Evolutionary conservation across 139 green algal species (phyloP), one percentile per base, ranked within the genome.

Genomic region (Haematococcus lacustris): DNA sequence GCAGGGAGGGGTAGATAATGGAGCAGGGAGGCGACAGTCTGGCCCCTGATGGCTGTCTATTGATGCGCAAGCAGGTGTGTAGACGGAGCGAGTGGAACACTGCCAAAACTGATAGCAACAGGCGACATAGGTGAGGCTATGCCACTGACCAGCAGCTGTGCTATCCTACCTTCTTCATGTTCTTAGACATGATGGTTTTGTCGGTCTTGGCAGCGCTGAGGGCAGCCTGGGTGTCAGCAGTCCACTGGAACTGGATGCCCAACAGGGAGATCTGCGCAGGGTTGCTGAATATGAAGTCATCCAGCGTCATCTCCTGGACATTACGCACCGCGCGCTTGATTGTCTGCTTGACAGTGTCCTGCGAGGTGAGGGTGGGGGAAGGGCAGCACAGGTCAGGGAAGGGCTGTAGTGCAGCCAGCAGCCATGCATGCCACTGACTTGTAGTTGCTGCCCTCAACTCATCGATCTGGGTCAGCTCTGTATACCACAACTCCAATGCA

Each of bases 181-280:
- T 91, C 73, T 91, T 93, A 53, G 67, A 78, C 85, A 97, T 88
- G 39, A 93, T 88, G 30, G 75, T 83, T 84, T 97, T 98, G 82
- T 97, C 92, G 2, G 81, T 86, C 82, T 91, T 93, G 43, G 91
- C 85, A 33, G 73, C 75, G 23, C 69, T 76, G 28, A 89, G 79
- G 21, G 81, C 80, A 0, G 82, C 85, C 86, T 97, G 92, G 50
- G 82, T 96, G 78, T 98, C 93, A 0, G 85, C 89, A 25, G 93
- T 97, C 93, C 93, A 98, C 78, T 93, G 88, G 80, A 97, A 95
- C 80, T 98, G 93, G 74, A 98, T 90, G 65, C 93, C 93, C 59
- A 98, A 78, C 74, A 98, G 89, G 0, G 92, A 71, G 33, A 94
- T 88, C 76, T 94, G 83, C 6, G 93, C 93, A 2, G 93, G 93